phyloP scores from a whole-genome alignment of 2,329 filamentous ascomycete genomes.

The Calonectria pauciramosa region DNA sequence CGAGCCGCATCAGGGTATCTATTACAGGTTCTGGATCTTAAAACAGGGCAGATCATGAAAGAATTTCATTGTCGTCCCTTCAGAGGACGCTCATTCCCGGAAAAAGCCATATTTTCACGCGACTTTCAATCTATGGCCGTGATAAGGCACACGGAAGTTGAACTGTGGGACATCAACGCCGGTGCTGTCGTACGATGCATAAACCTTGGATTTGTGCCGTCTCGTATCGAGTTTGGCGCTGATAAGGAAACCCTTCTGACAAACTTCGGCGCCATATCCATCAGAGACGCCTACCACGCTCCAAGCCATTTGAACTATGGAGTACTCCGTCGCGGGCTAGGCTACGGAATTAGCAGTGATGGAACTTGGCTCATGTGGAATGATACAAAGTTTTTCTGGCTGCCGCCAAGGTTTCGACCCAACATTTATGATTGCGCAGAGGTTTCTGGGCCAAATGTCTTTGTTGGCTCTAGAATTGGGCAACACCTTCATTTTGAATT shows the following conservation, averaged over 20 bases:
- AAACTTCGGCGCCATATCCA: neutral
- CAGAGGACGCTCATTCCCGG: too few relatives aligned
- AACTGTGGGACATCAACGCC: neutral
- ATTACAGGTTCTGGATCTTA: neutral
- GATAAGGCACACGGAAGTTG: neutral
- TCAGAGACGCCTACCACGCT: neutral
- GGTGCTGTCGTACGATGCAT: neutral
- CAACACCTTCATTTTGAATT: neutral
- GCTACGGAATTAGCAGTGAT: neutral
- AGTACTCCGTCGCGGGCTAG: neutral
- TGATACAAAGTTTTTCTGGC: constrained; percentile 2
- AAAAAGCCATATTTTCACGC: neutral
- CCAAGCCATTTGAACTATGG: neutral
- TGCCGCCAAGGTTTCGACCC: neutral
- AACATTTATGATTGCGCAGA: neutral
- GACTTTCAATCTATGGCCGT: neutral
- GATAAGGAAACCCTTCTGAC: neutral
- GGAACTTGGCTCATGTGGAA: neutral
- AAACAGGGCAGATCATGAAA: neutral
- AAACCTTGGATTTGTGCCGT: neutral
- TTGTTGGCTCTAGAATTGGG: neutral
- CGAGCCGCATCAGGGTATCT: neutral
- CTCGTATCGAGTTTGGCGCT: neutral
- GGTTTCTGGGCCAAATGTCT: neutral
- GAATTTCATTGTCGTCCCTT: neutral